phyloP scores from a whole-genome alignment of 78 protist genomes.

The Protostelium mycophagum region DNA sequence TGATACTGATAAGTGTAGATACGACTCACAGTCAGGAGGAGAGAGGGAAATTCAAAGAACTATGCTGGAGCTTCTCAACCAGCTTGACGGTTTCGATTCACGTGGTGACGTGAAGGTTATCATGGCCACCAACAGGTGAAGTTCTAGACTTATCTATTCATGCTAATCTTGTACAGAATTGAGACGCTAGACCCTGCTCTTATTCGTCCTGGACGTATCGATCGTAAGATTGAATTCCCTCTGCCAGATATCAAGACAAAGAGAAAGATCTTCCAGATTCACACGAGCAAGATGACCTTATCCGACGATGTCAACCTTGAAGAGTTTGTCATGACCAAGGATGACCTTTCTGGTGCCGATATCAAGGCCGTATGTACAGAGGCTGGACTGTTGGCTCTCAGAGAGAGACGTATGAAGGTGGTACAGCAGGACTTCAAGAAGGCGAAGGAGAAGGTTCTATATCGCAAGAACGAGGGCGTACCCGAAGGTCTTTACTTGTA shows the following conservation, averaged over 20 bases:
- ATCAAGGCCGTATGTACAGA: conserved; percentile 99
- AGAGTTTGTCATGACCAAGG: conserved; percentile 96
- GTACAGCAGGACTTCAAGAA: conserved; percentile 93
- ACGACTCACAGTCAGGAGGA: conserved; percentile 95
- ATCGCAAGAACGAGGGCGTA: conserved; percentile 87
- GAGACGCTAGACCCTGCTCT: conserved; percentile 98
- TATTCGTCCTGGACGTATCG: conserved; percentile 99
- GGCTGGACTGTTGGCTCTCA: conserved; percentile 98
- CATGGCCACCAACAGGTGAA: conserved; percentile 99
- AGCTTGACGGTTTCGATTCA: conserved; percentile 99
- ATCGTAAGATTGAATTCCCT: conserved; percentile 99
- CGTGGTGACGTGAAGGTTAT: conserved; percentile 98
- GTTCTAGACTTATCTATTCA: too few relatives aligned
- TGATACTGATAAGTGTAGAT: conserved; percentile 25
- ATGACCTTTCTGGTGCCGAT: conserved; percentile 98
- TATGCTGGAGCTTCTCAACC: conserved; percentile 99
- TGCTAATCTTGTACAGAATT: conserved; percentile 83
- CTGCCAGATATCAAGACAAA: conserved; percentile 95
- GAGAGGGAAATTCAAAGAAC: conserved; percentile 99
- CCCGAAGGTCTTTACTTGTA: conserved; percentile 93
- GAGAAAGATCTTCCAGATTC: conserved; percentile 86
- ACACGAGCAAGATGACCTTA: conserved; percentile 92
- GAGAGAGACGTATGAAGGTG: conserved; percentile 98
- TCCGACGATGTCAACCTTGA: conserved; percentile 96
- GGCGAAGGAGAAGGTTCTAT: conserved; percentile 96